Conservation (phyloP, 768 basidiomycete species). For the Crepidotus variabilis region DNA sequence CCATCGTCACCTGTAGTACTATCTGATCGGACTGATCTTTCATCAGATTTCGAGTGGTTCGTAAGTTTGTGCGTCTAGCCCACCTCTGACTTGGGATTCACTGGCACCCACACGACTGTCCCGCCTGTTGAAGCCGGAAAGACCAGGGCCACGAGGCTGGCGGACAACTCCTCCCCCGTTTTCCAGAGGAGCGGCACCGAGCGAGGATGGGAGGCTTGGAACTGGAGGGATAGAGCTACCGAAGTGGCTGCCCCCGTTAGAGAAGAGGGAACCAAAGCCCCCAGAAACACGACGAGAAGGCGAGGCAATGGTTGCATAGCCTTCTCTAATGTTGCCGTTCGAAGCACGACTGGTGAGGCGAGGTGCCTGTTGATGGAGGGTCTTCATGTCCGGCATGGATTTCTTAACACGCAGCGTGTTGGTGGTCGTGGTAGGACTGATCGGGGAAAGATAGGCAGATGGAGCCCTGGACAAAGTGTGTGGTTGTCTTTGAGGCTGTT, state of each 20-base stretch:
- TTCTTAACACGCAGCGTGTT: conserved; percentile 85
- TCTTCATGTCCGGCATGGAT: conserved; percentile 98
- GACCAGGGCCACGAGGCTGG: conserved; percentile 82
- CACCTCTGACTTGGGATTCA: conserved; percentile 49
- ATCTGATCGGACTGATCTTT: conserved; percentile 37
- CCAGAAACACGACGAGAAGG: conserved; percentile 74
- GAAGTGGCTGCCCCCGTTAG: conserved; percentile 43
- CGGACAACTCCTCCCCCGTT: conserved; percentile 60
- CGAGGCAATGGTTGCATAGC: conserved; percentile 84
- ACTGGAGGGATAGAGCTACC: conserved; percentile 65
- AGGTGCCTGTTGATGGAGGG: conserved; percentile 73
- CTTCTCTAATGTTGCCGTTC: conserved; percentile 84
- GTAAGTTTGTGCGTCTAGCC: conserved; percentile 81
- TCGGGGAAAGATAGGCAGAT: conserved; percentile 70
- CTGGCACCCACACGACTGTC: conserved; percentile 51
- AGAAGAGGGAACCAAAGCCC: conserved; percentile 69
- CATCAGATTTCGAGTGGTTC: conserved; percentile 82
- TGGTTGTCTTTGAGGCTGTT: conserved; percentile 43
- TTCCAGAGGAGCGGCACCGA: conserved; percentile 38
- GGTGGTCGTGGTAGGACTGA: conserved; percentile 36
- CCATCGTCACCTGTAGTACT: conserved; percentile 43
- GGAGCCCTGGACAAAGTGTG: conserved; percentile 79
- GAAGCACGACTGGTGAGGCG: conserved; percentile 78
- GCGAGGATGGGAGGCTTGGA: conserved; percentile 65
- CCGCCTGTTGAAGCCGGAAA: conserved; percentile 68